Evolutionary conservation across 768 basidiomycete genomes (phyloP), one percentile per base, ranked within the genome.

Genomic region (Trametes villosa): DNA sequence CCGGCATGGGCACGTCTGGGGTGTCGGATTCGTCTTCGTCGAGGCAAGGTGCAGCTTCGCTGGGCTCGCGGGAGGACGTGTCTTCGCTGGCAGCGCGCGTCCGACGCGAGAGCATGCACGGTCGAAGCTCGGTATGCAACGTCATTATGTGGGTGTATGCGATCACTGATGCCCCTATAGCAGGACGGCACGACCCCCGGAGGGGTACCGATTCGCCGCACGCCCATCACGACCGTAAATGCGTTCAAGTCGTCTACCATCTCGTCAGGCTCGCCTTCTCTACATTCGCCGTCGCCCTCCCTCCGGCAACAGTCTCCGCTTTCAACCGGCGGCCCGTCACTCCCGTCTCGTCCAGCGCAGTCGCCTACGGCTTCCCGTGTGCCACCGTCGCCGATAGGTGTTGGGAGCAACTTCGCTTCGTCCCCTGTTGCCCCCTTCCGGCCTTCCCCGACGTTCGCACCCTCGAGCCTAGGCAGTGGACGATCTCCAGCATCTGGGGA

Each of bases 191-290:
- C 79, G 55, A 66, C 71, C 9, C 75, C 79, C 1, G 73, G 74
- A 27, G 72, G 79, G 7, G 57, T 82, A 13, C 80, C 80, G 3
- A 81, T 82, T n/a, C 79, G 81, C 17, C 74, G 72, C 45, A 75
- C 78, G 4, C 75, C 74, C 27, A 73, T 82, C 22, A 76, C 72
- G 33, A 67, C 75, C 0, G 75, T 82, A 2, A 75, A 80, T 57
- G 79, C 81, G 17, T 83, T 83, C 76, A 83, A 82, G 65, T 77
- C 81, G 7, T 78, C 79, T 11, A 80, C 82, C 0, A 74, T 83
- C 13, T 83, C 82, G 4, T 70, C 80, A 0, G 80, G 80, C 9
- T 80, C 81, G 8, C 79, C 80, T 0, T 82, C 81, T 1, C 65
- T 81, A 0, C 78, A 81, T 64, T 81, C 81, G 0, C 80, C 78